Evolutionary conservation across 331 rosid species (phyloP).

Genomic region (Cydonia oblonga): DNA sequence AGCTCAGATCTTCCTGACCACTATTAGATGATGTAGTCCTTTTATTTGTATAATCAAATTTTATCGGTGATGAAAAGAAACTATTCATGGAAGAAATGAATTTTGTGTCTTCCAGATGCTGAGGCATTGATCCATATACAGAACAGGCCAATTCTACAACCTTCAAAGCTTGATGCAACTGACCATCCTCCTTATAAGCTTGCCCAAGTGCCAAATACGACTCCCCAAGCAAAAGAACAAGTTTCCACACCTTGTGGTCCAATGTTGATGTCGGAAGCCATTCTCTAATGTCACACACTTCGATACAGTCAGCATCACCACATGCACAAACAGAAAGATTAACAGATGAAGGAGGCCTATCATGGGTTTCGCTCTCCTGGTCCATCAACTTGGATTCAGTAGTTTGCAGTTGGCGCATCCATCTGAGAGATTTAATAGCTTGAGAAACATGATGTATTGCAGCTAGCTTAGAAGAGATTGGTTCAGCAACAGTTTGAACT

Average conservation of each 20-base stretch:
- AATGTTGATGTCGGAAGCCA: slow-evolving; percentile 93
- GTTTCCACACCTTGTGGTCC: slow-evolving; percentile 86
- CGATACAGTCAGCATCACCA: slow-evolving; percentile 91
- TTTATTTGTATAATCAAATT: slow-evolving; percentile 26
- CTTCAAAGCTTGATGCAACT: slow-evolving; percentile 74
- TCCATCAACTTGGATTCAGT: slow-evolving; percentile 47
- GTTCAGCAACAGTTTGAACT: slow-evolving; percentile 76
- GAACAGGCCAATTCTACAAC: slow-evolving; percentile 84
- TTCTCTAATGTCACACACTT: slow-evolving; percentile 89
- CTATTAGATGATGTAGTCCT: slow-evolving; percentile 23
- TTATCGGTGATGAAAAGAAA: slow-evolving; percentile 28
- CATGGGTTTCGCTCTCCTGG: slow-evolving; percentile 30
- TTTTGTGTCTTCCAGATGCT: slow-evolving; percentile 66
- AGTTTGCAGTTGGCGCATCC: slow-evolving; percentile 86
- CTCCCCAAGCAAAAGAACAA: slow-evolving; percentile 94
- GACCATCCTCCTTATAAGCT: slow-evolving; percentile 75
- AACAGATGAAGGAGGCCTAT: slow-evolving; percentile 39
- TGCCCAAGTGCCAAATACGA: slow-evolving; percentile 89
- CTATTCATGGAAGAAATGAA: slow-evolving; percentile 82
- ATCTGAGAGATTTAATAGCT: slow-evolving; percentile 88
- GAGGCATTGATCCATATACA: slow-evolving; percentile 95
- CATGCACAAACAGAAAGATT: slow-evolving; percentile 79
- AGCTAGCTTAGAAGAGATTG: slow-evolving; percentile 81
- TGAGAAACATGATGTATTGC: slow-evolving; percentile 97
- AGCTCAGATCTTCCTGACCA: slow-evolving; percentile 26